These are phyloP conservation scores for Neurospora sp. DNA, from an alignment of 495 filamentous ascomycete species.

Conservation along the genomic window DNA sequence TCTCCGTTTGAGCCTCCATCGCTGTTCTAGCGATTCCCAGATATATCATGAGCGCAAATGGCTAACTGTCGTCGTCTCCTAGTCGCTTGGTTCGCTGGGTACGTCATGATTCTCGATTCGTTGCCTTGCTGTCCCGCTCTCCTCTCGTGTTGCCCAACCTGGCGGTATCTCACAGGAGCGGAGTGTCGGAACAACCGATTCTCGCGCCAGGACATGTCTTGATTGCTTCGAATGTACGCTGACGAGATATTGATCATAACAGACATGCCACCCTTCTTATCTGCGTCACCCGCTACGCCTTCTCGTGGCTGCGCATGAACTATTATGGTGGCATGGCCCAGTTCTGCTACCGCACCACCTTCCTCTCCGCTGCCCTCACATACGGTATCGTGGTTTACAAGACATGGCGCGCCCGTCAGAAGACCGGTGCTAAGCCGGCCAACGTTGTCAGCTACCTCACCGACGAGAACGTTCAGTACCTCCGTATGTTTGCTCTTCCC, in stretches of 20 bases:
- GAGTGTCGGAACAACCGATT: neutral
- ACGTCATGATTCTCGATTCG: constrained; percentile 29
- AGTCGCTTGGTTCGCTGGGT: constrained; percentile 84
- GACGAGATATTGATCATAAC: neutral
- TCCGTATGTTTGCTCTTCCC: constrained; percentile 51
- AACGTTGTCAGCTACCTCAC: constrained; percentile 53
- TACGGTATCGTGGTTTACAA: constrained; percentile 99
- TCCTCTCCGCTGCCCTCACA: constrained; percentile 76
- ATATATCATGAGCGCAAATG: neutral
- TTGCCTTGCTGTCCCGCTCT: neutral
- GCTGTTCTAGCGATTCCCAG: constrained; percentile 2
- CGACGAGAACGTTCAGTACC: constrained; percentile 97
- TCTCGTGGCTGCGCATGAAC: constrained; percentile 80
- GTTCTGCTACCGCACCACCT: constrained; percentile 80
- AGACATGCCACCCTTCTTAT: constrained; percentile 80
- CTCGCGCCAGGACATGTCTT: neutral
- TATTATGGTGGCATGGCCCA: constrained; percentile 60
- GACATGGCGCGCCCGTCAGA: constrained; percentile 73
- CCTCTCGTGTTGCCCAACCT: neutral
- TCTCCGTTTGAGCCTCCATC: constrained; percentile 3
- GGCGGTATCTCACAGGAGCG: neutral
- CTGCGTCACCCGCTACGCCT: constrained; percentile 65
- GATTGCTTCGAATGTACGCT: neutral
- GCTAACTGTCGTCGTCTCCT: constrained; percentile 17
- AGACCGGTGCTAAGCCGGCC: constrained; percentile 47